Percentiles rank a stretch among this genome's conserved stretches.
Evolutionary conservation across 2,329 filamentous ascomycete species (phyloP).

Genomic region (Claviceps sp.): DNA sequence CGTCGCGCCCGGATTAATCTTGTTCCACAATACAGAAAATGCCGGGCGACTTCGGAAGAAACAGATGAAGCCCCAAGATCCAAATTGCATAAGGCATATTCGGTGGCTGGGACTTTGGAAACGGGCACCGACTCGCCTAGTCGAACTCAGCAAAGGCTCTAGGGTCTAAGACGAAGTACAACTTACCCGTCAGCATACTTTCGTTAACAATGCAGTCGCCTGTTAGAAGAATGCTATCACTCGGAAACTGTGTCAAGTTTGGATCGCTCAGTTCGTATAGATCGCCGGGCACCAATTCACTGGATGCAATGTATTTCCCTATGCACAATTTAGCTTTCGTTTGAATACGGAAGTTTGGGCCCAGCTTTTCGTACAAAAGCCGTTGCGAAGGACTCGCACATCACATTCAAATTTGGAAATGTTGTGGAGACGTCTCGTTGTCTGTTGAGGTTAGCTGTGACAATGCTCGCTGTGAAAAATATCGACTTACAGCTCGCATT

Average conservation of each 20-base stretch:
- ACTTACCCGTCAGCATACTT: conserved; percentile 73
- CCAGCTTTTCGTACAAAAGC: conserved; percentile 57
- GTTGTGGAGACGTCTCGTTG: conserved; percentile 79
- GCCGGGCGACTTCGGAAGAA: conserved; percentile 67
- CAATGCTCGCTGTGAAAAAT: background rate
- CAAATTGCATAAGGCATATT: conserved; percentile 63
- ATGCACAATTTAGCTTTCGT: background rate
- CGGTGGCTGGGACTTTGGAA: conserved; percentile 74
- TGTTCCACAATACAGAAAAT: conserved; percentile 90
- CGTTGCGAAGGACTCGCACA: conserved; percentile 80
- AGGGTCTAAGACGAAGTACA: conserved; percentile 7
- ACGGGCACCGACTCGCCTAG: conserved; percentile 86
- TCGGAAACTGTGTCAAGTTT: conserved; percentile 73
- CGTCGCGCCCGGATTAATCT: conserved; percentile 85
- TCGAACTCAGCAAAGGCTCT: background rate
- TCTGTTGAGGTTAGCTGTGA: conserved; percentile 30
- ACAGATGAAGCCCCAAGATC: conserved; percentile 72
- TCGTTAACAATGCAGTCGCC: conserved; percentile 98
- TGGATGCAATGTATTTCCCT: conserved; percentile 76
- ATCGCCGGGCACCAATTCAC: conserved; percentile 85
- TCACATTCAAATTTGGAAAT: conserved; percentile 94
- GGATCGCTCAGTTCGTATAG: conserved; percentile 96
- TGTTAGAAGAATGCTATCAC: conserved; percentile 78
- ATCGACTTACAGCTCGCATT: conserved; percentile 56
- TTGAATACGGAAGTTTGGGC: background rate